These are phyloP conservation scores for Vigna radiata DNA, from an alignment of 306 rosid species.

Conservation along the genomic window DNA sequence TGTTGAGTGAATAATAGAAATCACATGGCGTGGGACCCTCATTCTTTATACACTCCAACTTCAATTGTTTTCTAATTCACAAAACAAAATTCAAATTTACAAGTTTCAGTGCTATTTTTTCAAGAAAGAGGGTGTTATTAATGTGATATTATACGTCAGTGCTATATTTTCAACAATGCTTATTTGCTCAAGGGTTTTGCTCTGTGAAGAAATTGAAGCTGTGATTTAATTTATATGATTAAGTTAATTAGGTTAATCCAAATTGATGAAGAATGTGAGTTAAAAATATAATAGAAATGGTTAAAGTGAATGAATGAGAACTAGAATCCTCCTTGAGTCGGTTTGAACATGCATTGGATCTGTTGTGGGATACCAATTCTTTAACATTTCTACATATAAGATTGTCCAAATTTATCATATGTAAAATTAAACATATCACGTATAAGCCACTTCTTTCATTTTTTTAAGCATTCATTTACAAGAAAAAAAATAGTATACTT, in stretches of 20 bases:
- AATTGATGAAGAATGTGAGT: no score
- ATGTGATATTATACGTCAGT: no score
- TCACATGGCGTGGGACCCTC: conserved; percentile 6
- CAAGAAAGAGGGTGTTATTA: neutral
- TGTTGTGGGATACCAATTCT: neutral
- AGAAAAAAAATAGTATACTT: no score
- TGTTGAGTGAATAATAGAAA: neutral
- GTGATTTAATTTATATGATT: no score
- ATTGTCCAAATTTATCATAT: neutral
- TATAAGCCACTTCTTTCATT: no score
- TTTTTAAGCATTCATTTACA: no score
- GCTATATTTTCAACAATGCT: no score
- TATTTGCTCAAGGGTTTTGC: no score
- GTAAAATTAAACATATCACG: no score
- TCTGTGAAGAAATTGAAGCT: no score
- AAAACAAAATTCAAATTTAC: neutral
- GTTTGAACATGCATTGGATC: neutral
- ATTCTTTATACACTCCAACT: neutral
- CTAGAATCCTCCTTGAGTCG: neutral
- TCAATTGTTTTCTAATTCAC: no score
- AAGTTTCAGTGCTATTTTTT: neutral
- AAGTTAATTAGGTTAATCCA: no score
- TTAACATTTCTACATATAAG: neutral
- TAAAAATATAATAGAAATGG: neutral
- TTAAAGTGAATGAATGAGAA: neutral